Evolutionary conservation across 2,329 filamentous ascomycete species (phyloP).

Genomic region (Plectosphaerella cucumerina): DNA sequence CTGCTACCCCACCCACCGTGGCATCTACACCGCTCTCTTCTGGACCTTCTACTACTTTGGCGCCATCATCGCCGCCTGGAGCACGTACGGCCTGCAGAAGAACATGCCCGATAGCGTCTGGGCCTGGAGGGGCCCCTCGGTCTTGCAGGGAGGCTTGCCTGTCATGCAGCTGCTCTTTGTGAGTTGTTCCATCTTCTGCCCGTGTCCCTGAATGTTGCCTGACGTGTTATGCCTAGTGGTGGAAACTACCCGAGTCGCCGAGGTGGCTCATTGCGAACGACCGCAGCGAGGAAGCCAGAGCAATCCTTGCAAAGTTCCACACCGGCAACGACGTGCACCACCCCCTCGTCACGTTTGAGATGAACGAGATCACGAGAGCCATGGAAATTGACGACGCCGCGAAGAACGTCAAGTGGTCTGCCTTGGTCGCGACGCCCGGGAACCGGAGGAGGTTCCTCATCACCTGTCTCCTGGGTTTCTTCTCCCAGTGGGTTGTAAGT

Average conservation of each 20-base stretch:
- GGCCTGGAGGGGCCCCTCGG: conserved; percentile 9
- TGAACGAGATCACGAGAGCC: conserved; percentile 11
- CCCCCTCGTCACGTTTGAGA: conserved; percentile 8
- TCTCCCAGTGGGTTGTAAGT: conserved; percentile 16
- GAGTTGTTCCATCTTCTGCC: conserved; percentile 34
- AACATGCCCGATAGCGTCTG: conserved; percentile 2
- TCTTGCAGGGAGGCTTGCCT: conserved; percentile 7
- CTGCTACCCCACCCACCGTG: conserved; percentile 28
- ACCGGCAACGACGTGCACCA: conserved; percentile 34
- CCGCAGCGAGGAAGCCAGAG: conserved; percentile 42
- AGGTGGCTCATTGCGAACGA: conserved; percentile 44
- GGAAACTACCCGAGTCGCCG: conserved; percentile 44
- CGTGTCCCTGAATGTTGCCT: conserved; percentile 17
- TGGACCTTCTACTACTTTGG: conserved; percentile 28
- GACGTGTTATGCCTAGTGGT: neutral
- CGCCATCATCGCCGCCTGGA: conserved; percentile 14
- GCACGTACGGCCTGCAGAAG: conserved; percentile 10
- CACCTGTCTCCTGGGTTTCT: conserved; percentile 11
- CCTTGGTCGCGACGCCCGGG: conserved; percentile 13
- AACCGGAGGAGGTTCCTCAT: conserved; percentile 10
- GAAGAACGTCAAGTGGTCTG: conserved; percentile 11
- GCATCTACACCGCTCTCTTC: conserved; percentile 26
- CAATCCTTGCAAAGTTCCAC: conserved; percentile 45
- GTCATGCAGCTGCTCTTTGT: conserved; percentile 12
- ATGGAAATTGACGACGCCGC: conserved; percentile 11